phyloP scores from a whole-genome alignment of 108 stramenopile genomes.

The Poteriospumella lacustris region DNA sequence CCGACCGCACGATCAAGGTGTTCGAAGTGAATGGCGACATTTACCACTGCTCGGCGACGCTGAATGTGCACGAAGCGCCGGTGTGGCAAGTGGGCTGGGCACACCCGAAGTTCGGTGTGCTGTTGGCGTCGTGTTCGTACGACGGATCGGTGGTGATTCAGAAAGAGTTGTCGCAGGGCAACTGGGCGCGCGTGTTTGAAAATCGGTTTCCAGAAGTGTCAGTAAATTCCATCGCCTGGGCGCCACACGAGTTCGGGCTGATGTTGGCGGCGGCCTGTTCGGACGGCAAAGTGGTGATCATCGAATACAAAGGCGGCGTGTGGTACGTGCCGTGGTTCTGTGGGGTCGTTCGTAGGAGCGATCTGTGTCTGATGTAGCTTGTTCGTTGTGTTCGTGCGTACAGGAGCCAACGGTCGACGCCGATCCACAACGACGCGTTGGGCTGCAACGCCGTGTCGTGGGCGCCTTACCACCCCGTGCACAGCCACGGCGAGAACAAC shows the following conservation, averaged over 20 bases:
- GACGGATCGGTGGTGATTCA: slow-evolving; percentile 77
- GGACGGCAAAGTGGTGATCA: slow-evolving; percentile 74
- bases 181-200: slow-evolving; percentile 58
- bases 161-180: slow-evolving; percentile 67
- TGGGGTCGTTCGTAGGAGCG: too few relatives aligned
- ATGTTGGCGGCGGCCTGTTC: slow-evolving; percentile 64
- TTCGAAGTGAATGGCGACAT: slow-evolving; percentile 73
- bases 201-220: slow-evolving; percentile 28
- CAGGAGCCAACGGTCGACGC: too few relatives aligned
- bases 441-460: slow-evolving; percentile 81
- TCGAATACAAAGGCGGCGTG: slow-evolving; percentile 55
- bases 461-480: slow-evolving; percentile 61
- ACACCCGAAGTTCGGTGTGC: slow-evolving; percentile 80
- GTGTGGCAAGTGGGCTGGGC: slow-evolving; percentile 91
- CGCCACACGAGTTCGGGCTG: slow-evolving; percentile 77
- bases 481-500: slow-evolving; percentile 35
- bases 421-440: slow-evolving; percentile 65
- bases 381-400: too few relatives aligned
- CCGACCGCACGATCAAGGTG: slow-evolving; percentile 82
- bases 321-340: not conserved
- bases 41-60: slow-evolving; percentile 63
- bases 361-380: too few relatives aligned
- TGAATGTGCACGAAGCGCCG: slow-evolving; percentile 79
- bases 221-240: slow-evolving; percentile 76
- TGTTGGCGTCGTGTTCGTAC: slow-evolving; percentile 79